Percentiles rank a stretch among this genome's conserved stretches.
These are phyloP conservation scores for Artomyces pyxidatus DNA, from an alignment of 768 basidiomycete species.

Conservation along the genomic window DNA sequence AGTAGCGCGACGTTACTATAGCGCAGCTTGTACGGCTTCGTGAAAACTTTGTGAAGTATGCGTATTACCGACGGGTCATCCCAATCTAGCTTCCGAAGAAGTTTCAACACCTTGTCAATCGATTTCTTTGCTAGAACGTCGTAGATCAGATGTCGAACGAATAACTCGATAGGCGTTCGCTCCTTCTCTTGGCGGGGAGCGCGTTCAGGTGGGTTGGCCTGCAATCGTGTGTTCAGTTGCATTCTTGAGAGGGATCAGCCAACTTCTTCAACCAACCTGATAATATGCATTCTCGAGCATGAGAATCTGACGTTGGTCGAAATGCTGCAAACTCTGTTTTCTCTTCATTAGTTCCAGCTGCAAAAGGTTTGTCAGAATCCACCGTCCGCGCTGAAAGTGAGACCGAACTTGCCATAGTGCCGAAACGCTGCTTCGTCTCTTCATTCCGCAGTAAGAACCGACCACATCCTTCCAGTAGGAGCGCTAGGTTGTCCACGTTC, in stretches of 20 bases:
- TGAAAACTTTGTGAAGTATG: slow-evolving; percentile 81
- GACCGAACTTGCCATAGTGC: slow-evolving; percentile 60
- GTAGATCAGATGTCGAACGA: slow-evolving; percentile 91
- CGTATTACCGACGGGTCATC: slow-evolving; percentile 58
- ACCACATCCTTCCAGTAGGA: slow-evolving; percentile 90
- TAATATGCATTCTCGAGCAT: slow-evolving; percentile 98
- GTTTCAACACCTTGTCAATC: slow-evolving; percentile 91
- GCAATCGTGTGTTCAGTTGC: slow-evolving; percentile 7
- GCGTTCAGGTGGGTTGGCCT: slow-evolving; percentile 98
- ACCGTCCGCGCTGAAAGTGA: background rate
- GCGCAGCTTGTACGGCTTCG: slow-evolving; percentile 98
- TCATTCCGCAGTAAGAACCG: slow-evolving; percentile 84
- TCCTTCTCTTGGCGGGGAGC: slow-evolving; percentile 80
- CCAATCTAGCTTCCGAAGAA: slow-evolving; percentile 93
- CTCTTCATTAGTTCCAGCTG: slow-evolving; percentile 91
- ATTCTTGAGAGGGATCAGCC: slow-evolving; percentile 1
- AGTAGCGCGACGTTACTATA: slow-evolving; percentile 83
- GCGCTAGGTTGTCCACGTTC: slow-evolving; percentile 89
- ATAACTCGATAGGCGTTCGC: slow-evolving; percentile 81
- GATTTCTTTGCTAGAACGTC: slow-evolving; percentile 90
- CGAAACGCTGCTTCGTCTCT: slow-evolving; percentile 79
- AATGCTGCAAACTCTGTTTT: slow-evolving; percentile 88
- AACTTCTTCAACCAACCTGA: slow-evolving; percentile 45
- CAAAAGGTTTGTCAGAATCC: background rate
- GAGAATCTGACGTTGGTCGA: slow-evolving; percentile 84